Percentiles rank a stretch among this genome's conserved stretches.
Evolutionary conservation across 2,329 filamentous ascomycete species (phyloP).

Genomic region (Cylindrodendrum hubeiense): DNA sequence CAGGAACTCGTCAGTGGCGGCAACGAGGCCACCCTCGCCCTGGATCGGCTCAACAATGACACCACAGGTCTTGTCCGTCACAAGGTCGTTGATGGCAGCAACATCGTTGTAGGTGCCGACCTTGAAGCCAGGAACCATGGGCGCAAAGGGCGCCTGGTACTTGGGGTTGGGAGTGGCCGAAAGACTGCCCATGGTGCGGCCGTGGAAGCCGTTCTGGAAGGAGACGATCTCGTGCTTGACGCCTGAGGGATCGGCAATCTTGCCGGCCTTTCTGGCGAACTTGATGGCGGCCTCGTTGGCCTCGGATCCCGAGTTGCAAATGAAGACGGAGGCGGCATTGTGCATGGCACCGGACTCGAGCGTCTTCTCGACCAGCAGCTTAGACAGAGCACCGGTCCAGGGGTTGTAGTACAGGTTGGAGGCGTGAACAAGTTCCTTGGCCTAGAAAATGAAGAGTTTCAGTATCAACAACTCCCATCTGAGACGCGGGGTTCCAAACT

Average conservation of each 20-base stretch:
- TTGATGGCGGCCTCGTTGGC: slow-evolving; percentile 99
- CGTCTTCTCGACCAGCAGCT: slow-evolving; percentile 87
- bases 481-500: slow-evolving; percentile 14
- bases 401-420: slow-evolving; percentile 98
- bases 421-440: slow-evolving; percentile 85
- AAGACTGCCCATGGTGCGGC: slow-evolving; percentile 92
- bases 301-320: slow-evolving; percentile 97
- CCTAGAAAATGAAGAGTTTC: slow-evolving; percentile 54
- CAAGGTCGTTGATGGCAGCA: slow-evolving; percentile 75
- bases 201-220: slow-evolving; percentile 94
- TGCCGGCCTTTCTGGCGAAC: slow-evolving; percentile 92
- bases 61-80: slow-evolving; percentile 89
- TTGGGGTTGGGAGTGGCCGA: slow-evolving; percentile 99
- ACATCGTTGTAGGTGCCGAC: slow-evolving; percentile 91
- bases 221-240: slow-evolving; percentile 88
- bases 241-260: slow-evolving; percentile 77
- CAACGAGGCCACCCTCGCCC: slow-evolving; percentile 93
- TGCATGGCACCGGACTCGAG: slow-evolving; percentile 84
- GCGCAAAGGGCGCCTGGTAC: slow-evolving; percentile 94
- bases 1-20: slow-evolving; percentile 86
- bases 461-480: not conserved
- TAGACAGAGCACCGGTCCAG: slow-evolving; percentile 91
- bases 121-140: slow-evolving; percentile 94
- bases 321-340: slow-evolving; percentile 82
- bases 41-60: slow-evolving; percentile 98